Base-by-base conservation (phyloP, 225 moss, liverwort and hornwort genomes). In the Anthoceros angustus region DNA sequence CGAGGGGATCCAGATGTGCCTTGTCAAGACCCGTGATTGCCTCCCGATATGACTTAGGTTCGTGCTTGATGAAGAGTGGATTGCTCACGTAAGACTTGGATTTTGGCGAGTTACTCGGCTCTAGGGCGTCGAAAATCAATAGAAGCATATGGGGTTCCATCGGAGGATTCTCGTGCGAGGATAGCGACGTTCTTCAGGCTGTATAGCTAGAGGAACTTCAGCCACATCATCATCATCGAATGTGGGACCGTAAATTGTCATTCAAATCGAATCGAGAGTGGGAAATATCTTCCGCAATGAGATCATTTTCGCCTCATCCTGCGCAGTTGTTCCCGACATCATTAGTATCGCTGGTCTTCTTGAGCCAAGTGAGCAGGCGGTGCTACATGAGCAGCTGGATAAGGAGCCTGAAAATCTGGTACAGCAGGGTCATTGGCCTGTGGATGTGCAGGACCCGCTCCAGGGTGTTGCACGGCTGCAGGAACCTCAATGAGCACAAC, bases 401-500 rank as follows among this genome's bases (percentile, higher is more conserved):
- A 1, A 48, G 46, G 46, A 48, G 46, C 46, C 46, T 48, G 46
- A 48, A 48, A 12, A 48, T 48, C 46, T 48, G 46, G 18, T 48
- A 18, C 46, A 48, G 46, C 46, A 48, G 46, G 46, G 18, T 48
- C 46, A 18, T 48, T 48, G 46, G 46, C 46, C 46, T 48, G 46
- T 48, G 46, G 46, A 48, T 48, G 46, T 48, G 46, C 46, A 48
- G 18, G 46, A 48, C 46, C 46, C 46, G 12, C 46, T 48, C 46
- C 46, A 48, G 46, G 46, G 18, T 48, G 12, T 48, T 48, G 46
- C 46, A 48, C 46, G 18, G 46, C 46, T 48, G 12, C 46, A 48
- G 46, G 46, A 48, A 18, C 46, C 46, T 48, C 46, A 48, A 48
- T 48, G 46, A 48, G 18, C 46, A 48, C 46, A 48, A 48, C 46